Conservation (phyloP, 768 basidiomycete genomes). For the Leucosporidium yakuticum region DNA sequence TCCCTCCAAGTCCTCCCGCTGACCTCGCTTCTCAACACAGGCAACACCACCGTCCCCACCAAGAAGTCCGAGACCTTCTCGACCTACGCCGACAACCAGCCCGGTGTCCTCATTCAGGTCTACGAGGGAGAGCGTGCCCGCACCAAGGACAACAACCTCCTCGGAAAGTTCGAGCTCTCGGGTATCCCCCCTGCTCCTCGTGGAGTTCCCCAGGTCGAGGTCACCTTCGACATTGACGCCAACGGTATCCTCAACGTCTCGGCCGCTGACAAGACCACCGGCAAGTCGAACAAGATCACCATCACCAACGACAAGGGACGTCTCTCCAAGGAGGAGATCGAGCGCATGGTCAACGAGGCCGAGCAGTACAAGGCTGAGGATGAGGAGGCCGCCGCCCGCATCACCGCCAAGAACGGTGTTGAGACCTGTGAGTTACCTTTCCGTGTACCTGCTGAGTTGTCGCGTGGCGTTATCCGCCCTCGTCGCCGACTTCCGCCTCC, state of each 20-base stretch:
- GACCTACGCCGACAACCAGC: slow-evolving; percentile 97
- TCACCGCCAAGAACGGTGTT: slow-evolving; percentile 79
- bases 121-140: slow-evolving; percentile 93
- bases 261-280: slow-evolving; percentile 91
- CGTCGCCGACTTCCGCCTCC: too few species aligned
- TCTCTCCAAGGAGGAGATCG: slow-evolving; percentile 94
- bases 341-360: slow-evolving; percentile 91
- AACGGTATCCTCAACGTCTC: slow-evolving; percentile 92
- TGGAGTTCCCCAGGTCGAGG: slow-evolving; percentile 95
- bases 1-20: slow-evolving; percentile 41
- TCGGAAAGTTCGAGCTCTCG: slow-evolving; percentile 96
- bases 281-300: slow-evolving; percentile 73
- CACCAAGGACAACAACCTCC: slow-evolving; percentile 96
- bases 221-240: slow-evolving; percentile 96
- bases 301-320: slow-evolving; percentile 97
- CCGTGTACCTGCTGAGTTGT: neutral
- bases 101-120: slow-evolving; percentile 95
- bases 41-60: slow-evolving; percentile 95
- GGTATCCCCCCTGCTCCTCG: slow-evolving; percentile 95
- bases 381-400: slow-evolving; percentile 73
- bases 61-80: slow-evolving; percentile 93
- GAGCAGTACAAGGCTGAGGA: slow-evolving; percentile 75
- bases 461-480: neutral
- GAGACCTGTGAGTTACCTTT: slow-evolving; percentile 60
- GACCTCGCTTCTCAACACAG: slow-evolving; percentile 54